Evolutionary conservation across 352 stramenopile genomes (phyloP), one percentile per base, ranked within the genome.

Genomic region (Globisporangium paddicum): DNA sequence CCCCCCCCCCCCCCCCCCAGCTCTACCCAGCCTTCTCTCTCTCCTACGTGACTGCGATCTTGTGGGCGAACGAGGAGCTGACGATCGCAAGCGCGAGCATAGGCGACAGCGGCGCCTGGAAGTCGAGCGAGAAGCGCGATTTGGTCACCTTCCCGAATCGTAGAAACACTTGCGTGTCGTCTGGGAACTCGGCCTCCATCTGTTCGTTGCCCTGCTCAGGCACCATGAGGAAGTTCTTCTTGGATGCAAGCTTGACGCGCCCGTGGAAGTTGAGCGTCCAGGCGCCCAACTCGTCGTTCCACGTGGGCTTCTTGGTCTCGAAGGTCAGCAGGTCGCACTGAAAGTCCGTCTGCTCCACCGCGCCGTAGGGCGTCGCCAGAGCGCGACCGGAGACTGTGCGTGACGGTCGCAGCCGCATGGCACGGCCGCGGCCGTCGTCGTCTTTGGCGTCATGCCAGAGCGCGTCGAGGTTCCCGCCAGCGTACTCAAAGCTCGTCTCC

Each of bases 211-310:
- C 80, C 13, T 86, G 69, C 30, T 78, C 74, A 0, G 69, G 64
- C 2, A 87, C 75, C 2, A 97, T 69, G 30, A 95, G 55, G 49
- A 97, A 96, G 58, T 97, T 96, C 64, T 97, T 97, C 55, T 97
- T 96, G n/a, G 83, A 95, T n/a, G 88, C 75, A 21, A 89, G 59
- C 58, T 96, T 96, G 4, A 96, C 89, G 32, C 89, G 84, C 5
- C 89, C 89, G 42, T 93, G 74, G 61, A 97, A 97, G 60, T 95
- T 95, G 53, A 97, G 70, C 40, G 87, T 96, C 89, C 89, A 97
- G 1, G 87, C 87, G 14, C 79, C 62, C 1, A 95, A 68, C 4
- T 76, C 68, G 51, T 91, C 79, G 58, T 93, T 96, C 89, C 89
- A 97, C 25, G 71, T 69, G 14, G 87, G 87, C 51, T 93, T 82